Evolutionary conservation across 106 monocot genomes (phyloP).

Genomic region (Amphibolis antarctica): DNA sequence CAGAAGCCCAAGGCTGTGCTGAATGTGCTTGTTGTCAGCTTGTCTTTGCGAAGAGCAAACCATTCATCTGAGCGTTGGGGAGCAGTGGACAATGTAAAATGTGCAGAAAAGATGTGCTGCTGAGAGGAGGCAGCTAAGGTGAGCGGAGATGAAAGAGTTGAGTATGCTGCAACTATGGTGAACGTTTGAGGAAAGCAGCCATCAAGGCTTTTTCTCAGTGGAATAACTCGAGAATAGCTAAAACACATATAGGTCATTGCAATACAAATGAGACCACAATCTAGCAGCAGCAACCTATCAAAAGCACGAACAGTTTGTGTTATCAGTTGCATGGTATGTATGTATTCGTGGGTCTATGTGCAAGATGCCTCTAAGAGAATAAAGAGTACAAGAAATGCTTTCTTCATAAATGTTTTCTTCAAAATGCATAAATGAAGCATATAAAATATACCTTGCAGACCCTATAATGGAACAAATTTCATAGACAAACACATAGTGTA

Average conservation of each 20-base stretch:
- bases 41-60: constrained; percentile 87
- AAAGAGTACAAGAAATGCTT: constrained; percentile 5
- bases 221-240: constrained; percentile 15
- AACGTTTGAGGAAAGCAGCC: constrained; percentile 29
- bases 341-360: background rate
- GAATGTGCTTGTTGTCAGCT: constrained; percentile 90
- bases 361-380: background rate
- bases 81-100: constrained; percentile 27
- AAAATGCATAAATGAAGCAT: background rate
- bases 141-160: constrained; percentile 12
- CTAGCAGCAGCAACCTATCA: background rate
- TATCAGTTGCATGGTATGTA: background rate
- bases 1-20: constrained; percentile 93
- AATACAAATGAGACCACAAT: background rate
- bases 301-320: background rate
- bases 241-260: constrained; percentile 20
- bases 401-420: background rate
- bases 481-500: background rate
- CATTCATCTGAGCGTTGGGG: constrained; percentile 88
- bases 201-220: constrained; percentile 30
- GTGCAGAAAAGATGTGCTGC: constrained; percentile 16
- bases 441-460: background rate
- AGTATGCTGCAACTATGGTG: constrained; percentile 8
- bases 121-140: constrained; percentile 6
- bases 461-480: background rate